phyloP scores from a whole-genome alignment of 352 stramenopile species.

The Phytophthora litchii region DNA sequence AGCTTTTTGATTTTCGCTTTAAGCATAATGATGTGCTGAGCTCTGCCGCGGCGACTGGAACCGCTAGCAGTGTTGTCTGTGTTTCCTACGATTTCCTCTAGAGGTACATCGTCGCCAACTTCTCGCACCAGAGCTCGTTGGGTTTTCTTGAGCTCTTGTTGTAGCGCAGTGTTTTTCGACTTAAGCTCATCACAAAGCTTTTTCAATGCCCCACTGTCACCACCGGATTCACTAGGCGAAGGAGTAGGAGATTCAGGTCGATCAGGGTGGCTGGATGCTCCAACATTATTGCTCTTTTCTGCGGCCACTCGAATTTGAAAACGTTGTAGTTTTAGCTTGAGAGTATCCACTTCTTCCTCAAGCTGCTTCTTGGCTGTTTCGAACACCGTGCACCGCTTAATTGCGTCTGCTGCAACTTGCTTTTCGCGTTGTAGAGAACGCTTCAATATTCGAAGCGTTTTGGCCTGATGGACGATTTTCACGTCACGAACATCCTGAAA shows the following conservation, averaged over 20 bases:
- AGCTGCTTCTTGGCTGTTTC: constrained; percentile 44
- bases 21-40: constrained; percentile 87
- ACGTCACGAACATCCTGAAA: constrained; percentile 72
- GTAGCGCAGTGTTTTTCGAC: constrained; percentile 54
- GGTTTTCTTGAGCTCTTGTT: constrained; percentile 72
- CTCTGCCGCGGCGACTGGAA: constrained; percentile 53
- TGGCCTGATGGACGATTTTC: constrained; percentile 84
- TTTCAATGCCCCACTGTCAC: constrained; percentile 19
- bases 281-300: constrained; percentile 14
- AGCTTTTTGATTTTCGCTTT: constrained; percentile 85
- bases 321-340: constrained; percentile 61
- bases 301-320: constrained; percentile 52
- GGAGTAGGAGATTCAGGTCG: not conserved
- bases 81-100: constrained; percentile 60
- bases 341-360: constrained; percentile 64
- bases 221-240: not conserved
- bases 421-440: constrained; percentile 65
- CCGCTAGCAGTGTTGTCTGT: constrained; percentile 22
- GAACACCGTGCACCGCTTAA: constrained; percentile 44
- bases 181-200: constrained; percentile 76
- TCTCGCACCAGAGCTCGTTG: constrained; percentile 74
- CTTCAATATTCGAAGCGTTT: constrained; percentile 67
- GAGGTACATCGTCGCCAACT: constrained; percentile 55
- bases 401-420: constrained; percentile 46
- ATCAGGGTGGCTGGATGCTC: constrained; percentile 1